Evolutionary conservation across 192 early-diverging fungal species (phyloP).

Genomic region (Coemansia sp.): DNA sequence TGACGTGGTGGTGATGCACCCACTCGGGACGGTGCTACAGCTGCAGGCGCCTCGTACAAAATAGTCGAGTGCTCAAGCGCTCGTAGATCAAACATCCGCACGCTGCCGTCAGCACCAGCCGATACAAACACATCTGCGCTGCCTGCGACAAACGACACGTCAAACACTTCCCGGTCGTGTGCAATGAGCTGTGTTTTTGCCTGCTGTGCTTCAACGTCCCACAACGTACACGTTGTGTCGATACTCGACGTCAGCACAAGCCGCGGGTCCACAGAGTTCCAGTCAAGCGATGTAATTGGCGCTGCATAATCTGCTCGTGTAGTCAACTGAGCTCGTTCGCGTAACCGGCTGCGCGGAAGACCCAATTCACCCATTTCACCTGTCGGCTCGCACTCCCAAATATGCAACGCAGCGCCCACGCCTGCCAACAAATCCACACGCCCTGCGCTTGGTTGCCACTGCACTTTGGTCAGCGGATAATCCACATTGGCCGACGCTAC

Average conservation of each 20-base stretch:
- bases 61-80: slow-evolving; percentile 97
- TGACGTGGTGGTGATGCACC: slow-evolving; percentile 5
- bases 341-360: slow-evolving; percentile 21
- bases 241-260: slow-evolving; percentile 90
- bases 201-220: slow-evolving; percentile 96
- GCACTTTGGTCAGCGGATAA: slow-evolving; percentile 89
- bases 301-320: slow-evolving; percentile 75
- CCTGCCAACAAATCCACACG: slow-evolving; percentile 81
- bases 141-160: slow-evolving; percentile 90
- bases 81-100: slow-evolving; percentile 97
- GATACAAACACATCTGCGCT: slow-evolving; percentile 90
- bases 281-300: slow-evolving; percentile 96
- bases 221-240: slow-evolving; percentile 99
- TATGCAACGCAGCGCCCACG: slow-evolving; percentile 78
- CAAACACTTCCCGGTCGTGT: slow-evolving; percentile 97
- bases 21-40: slow-evolving; percentile 26
- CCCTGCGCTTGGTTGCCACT: slow-evolving; percentile 64
- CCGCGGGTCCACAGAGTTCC: slow-evolving; percentile 86
- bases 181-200: slow-evolving; percentile 99
- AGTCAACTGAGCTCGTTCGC: slow-evolving; percentile 51
- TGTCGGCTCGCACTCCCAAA: slow-evolving; percentile 82
- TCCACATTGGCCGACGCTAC: slow-evolving; percentile 76
- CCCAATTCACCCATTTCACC: slow-evolving; percentile 42
- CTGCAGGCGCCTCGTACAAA: slow-evolving; percentile 83
- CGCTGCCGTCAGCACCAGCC: slow-evolving; percentile 96